These are phyloP conservation scores for Wickerhamiella kurtzmanii DNA, from an alignment of 805 yeast genomes.

Conservation along the genomic window DNA sequence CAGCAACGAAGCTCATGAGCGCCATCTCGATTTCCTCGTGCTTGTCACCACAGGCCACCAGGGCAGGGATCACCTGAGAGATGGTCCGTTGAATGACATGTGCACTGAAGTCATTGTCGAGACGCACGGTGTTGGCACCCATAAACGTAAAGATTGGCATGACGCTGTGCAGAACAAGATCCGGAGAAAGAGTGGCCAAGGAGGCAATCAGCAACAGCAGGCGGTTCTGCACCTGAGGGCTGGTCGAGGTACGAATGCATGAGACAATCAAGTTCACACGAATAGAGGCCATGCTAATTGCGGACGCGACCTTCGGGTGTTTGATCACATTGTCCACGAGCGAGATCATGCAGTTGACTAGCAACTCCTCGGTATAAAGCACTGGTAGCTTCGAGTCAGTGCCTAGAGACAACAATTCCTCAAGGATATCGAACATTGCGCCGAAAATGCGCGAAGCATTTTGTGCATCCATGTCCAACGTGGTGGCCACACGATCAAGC, in stretches of 20 bases:
- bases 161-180: constrained; percentile 81
- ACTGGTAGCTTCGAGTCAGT: constrained; percentile 87
- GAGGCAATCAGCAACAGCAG: constrained; percentile 73
- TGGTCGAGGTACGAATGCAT: constrained; percentile 73
- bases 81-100: constrained; percentile 89
- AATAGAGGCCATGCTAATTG: constrained; percentile 54
- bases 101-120: constrained; percentile 90
- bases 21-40: constrained; percentile 68
- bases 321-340: constrained; percentile 37
- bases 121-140: constrained; percentile 96
- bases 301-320: constrained; percentile 5
- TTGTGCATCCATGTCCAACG: background rate
- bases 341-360: constrained; percentile 73
- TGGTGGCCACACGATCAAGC: constrained; percentile 36
- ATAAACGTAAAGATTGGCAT: constrained; percentile 99
- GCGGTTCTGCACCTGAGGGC: constrained; percentile 92
- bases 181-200: constrained; percentile 80
- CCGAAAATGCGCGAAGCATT: constrained; percentile 20
- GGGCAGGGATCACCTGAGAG: constrained; percentile 78
- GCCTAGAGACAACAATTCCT: constrained; percentile 45
- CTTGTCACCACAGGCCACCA: constrained; percentile 39
- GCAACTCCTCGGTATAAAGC: constrained; percentile 75
- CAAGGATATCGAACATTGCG: constrained; percentile 27
- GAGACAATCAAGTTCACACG: constrained; percentile 86
- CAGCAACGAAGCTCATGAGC: constrained; percentile 80